Percentiles rank a stretch among this genome's conserved stretches.
Conservation (phyloP, 768 basidiomycete species). For the Boletus reticuloceps region DNA sequence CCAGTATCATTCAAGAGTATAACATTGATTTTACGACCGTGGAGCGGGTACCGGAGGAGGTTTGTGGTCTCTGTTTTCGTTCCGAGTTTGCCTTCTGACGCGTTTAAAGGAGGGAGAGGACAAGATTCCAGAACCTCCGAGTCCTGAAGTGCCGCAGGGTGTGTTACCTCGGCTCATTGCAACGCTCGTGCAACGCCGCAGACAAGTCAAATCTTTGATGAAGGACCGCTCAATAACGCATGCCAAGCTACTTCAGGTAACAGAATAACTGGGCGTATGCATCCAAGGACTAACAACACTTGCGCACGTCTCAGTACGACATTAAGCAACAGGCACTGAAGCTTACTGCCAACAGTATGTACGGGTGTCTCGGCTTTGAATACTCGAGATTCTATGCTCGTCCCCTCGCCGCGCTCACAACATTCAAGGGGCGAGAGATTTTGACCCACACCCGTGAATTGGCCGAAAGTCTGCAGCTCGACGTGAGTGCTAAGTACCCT, state of each 20-base stretch:
- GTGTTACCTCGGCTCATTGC: constrained; percentile 97
- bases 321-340: constrained; percentile 97
- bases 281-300: background rate
- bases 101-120: constrained; percentile 60
- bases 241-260: constrained; percentile 81
- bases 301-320: constrained; percentile 62
- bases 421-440: constrained; percentile 97
- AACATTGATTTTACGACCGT: constrained; percentile 99
- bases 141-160: constrained; percentile 68
- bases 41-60: constrained; percentile 63
- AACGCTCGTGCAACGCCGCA: constrained; percentile 87
- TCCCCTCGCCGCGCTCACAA: constrained; percentile 95
- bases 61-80: constrained; percentile 19
- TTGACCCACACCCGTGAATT: constrained; percentile 89
- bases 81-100: background rate
- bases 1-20: constrained; percentile 98
- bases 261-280: constrained; percentile 2
- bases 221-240: constrained; percentile 74
- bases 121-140: constrained; percentile 86
- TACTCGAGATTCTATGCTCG: constrained; percentile 96
- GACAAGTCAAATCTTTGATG: constrained; percentile 92
- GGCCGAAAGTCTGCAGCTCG: constrained; percentile 85
- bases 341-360: constrained; percentile 99
- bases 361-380: constrained; percentile 97
- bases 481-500: constrained; percentile 53